Evolutionary conservation across 768 basidiomycete species (phyloP), one percentile per base, ranked within the genome.

Genomic region (Leccinum incarnatum): DNA sequence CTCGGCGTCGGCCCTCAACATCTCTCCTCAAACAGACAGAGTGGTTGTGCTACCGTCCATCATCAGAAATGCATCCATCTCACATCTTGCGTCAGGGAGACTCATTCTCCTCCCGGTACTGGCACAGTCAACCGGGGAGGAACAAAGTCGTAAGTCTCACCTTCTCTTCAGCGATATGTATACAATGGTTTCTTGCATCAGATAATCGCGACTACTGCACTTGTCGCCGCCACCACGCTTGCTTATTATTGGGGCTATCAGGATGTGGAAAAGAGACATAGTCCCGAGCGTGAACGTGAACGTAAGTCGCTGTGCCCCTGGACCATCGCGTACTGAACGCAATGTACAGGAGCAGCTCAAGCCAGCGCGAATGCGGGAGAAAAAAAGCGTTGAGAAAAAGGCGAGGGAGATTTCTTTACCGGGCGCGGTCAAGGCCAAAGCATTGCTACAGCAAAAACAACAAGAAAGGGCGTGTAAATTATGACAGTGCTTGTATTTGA

Each of bases 221-320:
- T 74, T 36, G 5, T 74, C 21, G 70, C 67, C 9, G 63, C 67
- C 36, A 68, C 73, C 30, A 70, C 66, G 21, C 65, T 73, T 42
- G 72, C 71, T 36, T 75, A 74, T 59, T 74, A 74, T 30, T 75
- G 74, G 73, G 73, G 71, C 14, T 74, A 74, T 61, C 73, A 67
- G 27, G 74, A 67, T 30, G 65, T 74, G 49, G 73, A 74, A 8
- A 70, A 62, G 54, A 72, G 74, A 53, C 70, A 74, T 51, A 61
- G 53, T 56, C 40, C 53, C 14, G 61, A 68, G 36, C 61, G 52
- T 34, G 61, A 58, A 34, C 62, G 71, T 56, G 74, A 68, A 58
- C 57, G 67, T 69, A 56, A 49, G 63, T 53, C 23, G 12, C 5
- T 5, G 34, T n/a, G 42, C 21, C 25, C 3, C 2, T 37, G 23